Evolutionary conservation across 2,329 filamentous ascomycete species (phyloP), one percentile per base, ranked within the genome.

Genomic region (Ceratocystiopsis sp.): DNA sequence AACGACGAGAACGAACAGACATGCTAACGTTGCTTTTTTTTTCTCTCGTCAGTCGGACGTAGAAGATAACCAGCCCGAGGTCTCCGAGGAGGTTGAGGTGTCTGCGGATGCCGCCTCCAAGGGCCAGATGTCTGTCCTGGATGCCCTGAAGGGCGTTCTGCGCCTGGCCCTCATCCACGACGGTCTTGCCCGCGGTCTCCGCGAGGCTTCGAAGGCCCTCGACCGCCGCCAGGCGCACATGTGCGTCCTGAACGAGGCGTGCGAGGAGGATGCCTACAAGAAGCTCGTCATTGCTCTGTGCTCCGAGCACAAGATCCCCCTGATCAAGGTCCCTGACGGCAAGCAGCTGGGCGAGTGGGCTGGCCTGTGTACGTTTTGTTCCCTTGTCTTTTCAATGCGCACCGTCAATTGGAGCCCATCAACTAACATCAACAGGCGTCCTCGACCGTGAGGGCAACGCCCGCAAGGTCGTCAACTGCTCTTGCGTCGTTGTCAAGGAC

Each of bases 201-300:
- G 91, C 58, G 91, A 98, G 73, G 91, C 91, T 54, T 86, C 82
- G 73, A 98, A 98, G 78, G 89, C 91, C 53, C 85, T 98, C 61
- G 91, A 98, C 71, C 81, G 91, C 63, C 86, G 91, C 63, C 84
- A 98, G 74, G 91, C 91, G 49, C 91, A 98, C 75, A 96, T 98
- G 87, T 98, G 91, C 68, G 91, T 98, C 57, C 80, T 98, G 60
- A 98, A 98, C 80, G 91, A 98, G 80, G 81, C 83, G 56, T 98
- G 91, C 76, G 91, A 98, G 75, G 91, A 98, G 79, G 91, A 98
- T 71, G 89, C 91, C 56, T 98, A 98, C 79, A 98, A 98, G 86
- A 98, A 98, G 83, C 80, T 98, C 55, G 89, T 98, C 59, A 84
- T 96, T 57, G 91, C 91, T 51, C 83, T 98, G 49, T 98, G 91